Conservation (phyloP, 2,329 filamentous ascomycete genomes). For the Fusarium continuum region DNA sequence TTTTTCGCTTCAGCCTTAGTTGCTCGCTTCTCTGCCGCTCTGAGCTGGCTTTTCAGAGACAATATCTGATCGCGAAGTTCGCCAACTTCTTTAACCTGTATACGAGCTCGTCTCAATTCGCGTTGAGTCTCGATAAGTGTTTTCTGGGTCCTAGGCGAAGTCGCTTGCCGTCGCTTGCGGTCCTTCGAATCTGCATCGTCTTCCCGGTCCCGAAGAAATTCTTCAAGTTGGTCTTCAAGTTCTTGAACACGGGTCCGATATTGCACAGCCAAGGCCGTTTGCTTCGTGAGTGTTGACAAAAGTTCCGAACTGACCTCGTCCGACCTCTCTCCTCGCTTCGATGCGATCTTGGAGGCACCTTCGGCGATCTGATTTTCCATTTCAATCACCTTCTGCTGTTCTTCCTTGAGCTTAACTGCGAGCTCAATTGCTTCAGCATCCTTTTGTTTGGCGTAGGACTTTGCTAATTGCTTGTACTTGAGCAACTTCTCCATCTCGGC, state of each 20-base stretch:
- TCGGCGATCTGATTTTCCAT: constrained; percentile 72
- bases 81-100: constrained; percentile 62
- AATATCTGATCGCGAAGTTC: constrained; percentile 63
- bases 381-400: constrained; percentile 69
- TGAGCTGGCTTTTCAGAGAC: constrained; percentile 61
- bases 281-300: constrained; percentile 63
- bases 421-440: constrained; percentile 75
- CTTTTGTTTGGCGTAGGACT: constrained; percentile 81
- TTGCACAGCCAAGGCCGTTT: constrained; percentile 65
- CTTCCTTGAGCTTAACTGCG: constrained; percentile 71
- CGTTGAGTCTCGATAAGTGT: constrained; percentile 62
- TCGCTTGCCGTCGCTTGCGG: constrained; percentile 50
- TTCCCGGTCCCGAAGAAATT: constrained; percentile 50
- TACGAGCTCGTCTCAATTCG: constrained; percentile 63
- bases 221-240: constrained; percentile 61
- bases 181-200: constrained; percentile 45
- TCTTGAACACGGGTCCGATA: constrained; percentile 69
- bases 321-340: constrained; percentile 45
- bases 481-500: constrained; percentile 80
- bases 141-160: constrained; percentile 61
- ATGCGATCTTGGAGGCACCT: constrained; percentile 64
- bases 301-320: constrained; percentile 59
- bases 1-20: constrained; percentile 47
- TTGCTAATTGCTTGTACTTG: constrained; percentile 81
- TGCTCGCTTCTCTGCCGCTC: constrained; percentile 56